Conservation (phyloP, 2,329 filamentous ascomycete species). For the Zymoseptoria passerinii region DNA sequence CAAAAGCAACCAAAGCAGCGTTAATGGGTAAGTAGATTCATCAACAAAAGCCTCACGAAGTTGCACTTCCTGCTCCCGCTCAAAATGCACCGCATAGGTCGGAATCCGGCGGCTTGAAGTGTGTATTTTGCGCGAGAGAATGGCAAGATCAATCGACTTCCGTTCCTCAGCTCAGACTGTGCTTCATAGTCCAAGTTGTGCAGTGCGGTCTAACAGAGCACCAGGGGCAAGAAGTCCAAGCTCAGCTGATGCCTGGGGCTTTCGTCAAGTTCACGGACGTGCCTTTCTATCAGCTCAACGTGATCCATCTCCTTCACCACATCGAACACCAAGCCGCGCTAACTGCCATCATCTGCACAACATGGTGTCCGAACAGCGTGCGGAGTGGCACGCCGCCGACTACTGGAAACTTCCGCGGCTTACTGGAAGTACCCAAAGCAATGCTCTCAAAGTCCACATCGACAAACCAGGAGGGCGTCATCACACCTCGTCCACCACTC, state of each 20-base stretch:
- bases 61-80: background rate
- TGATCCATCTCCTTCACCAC: background rate
- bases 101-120: too few relatives aligned
- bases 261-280: background rate
- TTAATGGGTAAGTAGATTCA: background rate
- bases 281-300: too few relatives aligned
- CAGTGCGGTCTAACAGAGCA: too few relatives aligned
- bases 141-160: too few relatives aligned
- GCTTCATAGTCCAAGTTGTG: too few relatives aligned
- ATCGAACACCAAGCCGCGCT: background rate
- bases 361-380: background rate
- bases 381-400: background rate
- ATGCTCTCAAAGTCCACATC: background rate
- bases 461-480: background rate
- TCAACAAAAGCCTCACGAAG: background rate
- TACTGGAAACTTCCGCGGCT: background rate
- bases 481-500: background rate
- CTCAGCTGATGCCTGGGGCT: too few relatives aligned
- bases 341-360: background rate
- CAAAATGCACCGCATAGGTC: too few relatives aligned
- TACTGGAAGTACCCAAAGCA: background rate
- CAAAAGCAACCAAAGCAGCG: background rate
- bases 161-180: too few relatives aligned
- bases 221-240: too few relatives aligned
- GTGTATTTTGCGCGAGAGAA: too few relatives aligned